These are phyloP conservation scores for Plectosphaerella sp. DNA, from an alignment of 2,329 filamentous ascomycete species.

Conservation along the genomic window DNA sequence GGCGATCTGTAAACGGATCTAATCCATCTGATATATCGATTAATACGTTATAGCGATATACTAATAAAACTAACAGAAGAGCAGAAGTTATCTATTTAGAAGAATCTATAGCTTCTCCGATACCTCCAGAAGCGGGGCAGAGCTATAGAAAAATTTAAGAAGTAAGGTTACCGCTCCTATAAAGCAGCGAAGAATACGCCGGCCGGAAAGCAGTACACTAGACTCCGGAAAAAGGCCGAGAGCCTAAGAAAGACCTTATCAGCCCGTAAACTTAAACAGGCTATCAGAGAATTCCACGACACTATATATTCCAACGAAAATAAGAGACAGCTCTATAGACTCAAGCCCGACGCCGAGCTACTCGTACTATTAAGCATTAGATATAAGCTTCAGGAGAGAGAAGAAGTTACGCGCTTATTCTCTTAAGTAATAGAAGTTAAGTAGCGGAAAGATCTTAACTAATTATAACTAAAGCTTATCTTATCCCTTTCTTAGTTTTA, in stretches of 20 bases:
- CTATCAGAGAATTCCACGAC: conserved; percentile 15
- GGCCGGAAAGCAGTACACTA: conserved; percentile 9
- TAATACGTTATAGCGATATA: conserved; percentile 4
- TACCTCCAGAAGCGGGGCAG: conserved; percentile 4
- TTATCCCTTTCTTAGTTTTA: conserved; percentile 11
- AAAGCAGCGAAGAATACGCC: conserved; percentile 11
- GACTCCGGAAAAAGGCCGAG: conserved; percentile 13
- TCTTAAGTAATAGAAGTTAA: conserved; percentile 13
- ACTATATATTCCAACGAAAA: conserved; percentile 14
- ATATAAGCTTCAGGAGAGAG: conserved; percentile 18
- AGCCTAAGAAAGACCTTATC: conserved; percentile 11
- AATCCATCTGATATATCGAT: conserved; percentile 5
- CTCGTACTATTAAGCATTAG: conserved; percentile 12
- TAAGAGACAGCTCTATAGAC: conserved; percentile 13
- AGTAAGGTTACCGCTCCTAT: conserved; percentile 11
- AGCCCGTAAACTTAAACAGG: conserved; percentile 10
- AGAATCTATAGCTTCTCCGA: conserved; percentile 7
- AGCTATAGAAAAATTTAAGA: conserved; percentile 6
- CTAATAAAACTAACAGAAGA: conserved; percentile 10
- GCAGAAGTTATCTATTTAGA: conserved; percentile 12
- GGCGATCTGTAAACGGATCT: conserved; percentile 5
- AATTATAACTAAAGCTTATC: conserved; percentile 13
- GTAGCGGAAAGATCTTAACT: conserved; percentile 11
- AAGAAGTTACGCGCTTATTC: conserved; percentile 13
- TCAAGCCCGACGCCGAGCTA: conserved; percentile 11